These are phyloP conservation scores for Limonomyces culmigenus DNA, from an alignment of 1,284 basidiomycete genomes.

Conservation along the genomic window DNA sequence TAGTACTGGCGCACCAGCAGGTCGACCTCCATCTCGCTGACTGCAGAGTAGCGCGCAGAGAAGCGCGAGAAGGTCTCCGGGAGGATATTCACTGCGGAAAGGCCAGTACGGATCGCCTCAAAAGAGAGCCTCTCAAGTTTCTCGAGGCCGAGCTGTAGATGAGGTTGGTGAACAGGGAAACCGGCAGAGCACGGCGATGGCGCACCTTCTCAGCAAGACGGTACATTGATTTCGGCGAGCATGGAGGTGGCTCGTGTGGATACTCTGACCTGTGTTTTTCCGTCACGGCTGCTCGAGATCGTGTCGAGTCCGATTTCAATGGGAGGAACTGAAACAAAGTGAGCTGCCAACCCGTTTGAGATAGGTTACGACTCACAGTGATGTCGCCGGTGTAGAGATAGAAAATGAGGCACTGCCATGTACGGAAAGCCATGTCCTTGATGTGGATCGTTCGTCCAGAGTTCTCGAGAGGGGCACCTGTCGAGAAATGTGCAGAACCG, in stretches of 20 bases:
- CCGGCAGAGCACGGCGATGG: no score
- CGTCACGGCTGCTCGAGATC: not conserved
- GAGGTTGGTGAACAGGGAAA: not conserved
- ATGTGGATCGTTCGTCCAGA: conserved; percentile 1
- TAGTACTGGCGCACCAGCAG: not conserved
- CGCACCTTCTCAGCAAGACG: conserved; percentile 1
- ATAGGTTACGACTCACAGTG: no score
- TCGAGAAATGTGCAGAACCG: no score
- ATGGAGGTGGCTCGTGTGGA: not conserved
- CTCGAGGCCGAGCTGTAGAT: conserved; percentile 1
- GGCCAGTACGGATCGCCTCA: not conserved
- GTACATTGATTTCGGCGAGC: conserved; percentile 4
- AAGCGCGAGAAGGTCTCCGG: not conserved
- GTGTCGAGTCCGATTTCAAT: not conserved
- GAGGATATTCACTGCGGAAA: conserved; percentile 1
- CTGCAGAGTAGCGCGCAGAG: not conserved
- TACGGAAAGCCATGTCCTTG: conserved; percentile 1
- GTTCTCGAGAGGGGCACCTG: not conserved
- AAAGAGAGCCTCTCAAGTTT: not conserved
- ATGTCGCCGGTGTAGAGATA: conserved; percentile 3
- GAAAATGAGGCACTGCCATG: not conserved
- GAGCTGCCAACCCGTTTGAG: no score
- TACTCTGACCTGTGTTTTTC: not conserved
- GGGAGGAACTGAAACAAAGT: no score
- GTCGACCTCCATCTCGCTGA: not conserved